Evolutionary conservation across 371 early-diverging fungal species (phyloP).

Genomic region (Capillidium heterosporum): DNA sequence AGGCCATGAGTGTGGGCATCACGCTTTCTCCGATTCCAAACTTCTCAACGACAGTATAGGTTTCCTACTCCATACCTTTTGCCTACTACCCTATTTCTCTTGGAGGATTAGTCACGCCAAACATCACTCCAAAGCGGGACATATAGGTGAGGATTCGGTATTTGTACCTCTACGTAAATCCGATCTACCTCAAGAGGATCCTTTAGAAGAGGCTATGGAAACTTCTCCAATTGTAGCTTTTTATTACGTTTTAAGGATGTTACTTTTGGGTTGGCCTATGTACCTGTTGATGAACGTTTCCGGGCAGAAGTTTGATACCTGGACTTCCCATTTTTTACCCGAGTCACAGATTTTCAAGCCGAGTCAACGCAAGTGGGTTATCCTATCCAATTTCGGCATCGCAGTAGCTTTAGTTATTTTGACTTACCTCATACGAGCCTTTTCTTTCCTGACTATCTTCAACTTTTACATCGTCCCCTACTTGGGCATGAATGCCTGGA

Average conservation of each 20-base stretch:
- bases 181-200: conserved; percentile 20
- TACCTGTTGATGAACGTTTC: conserved; percentile 56
- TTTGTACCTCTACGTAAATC: conserved; percentile 58
- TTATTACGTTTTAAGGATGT: conserved; percentile 33
- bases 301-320: conserved; percentile 46
- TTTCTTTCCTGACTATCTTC: conserved; percentile 34
- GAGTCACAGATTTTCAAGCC: conserved; percentile 50
- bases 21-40: conserved; percentile 55
- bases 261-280: conserved; percentile 66
- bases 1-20: conserved; percentile 77
- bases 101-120: conserved; percentile 53
- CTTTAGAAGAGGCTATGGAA: conserved; percentile 15
- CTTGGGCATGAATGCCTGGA: conserved; percentile 61
- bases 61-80: conserved; percentile 55
- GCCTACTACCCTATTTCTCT: conserved; percentile 68
- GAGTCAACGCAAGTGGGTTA: conserved; percentile 36
- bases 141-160: conserved; percentile 74
- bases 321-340: conserved; percentile 73
- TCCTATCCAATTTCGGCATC: conserved; percentile 51
- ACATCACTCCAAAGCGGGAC: conserved; percentile 69
- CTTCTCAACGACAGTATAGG: conserved; percentile 61
- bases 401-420: conserved; percentile 27
- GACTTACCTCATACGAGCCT: conserved; percentile 14
- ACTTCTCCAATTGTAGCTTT: conserved; percentile 45
- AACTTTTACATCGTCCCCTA: conserved; percentile 78